Evolutionary conservation across 2,329 filamentous ascomycete species (phyloP).

Genomic region (Sporothrix dimorphospora): DNA sequence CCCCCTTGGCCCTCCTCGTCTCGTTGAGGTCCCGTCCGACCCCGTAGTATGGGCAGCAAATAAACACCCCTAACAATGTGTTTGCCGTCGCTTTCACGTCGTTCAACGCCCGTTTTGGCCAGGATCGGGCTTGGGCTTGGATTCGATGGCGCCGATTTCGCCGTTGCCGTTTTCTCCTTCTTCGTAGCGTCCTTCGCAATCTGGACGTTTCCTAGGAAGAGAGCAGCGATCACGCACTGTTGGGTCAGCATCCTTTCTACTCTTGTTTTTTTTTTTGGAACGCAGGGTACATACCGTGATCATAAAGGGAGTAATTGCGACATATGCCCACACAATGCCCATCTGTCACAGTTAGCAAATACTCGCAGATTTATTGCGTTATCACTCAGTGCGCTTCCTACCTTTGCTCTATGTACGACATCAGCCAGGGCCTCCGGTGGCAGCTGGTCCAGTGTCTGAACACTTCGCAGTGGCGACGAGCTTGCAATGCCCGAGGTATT

Average conservation of each 20-base stretch:
- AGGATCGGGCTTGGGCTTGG: not conserved
- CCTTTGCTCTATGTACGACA: constrained; percentile 50
- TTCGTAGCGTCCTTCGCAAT: constrained; percentile 34
- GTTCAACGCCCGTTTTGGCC: not conserved
- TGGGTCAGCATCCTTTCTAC: not conserved
- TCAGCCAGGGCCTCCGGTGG: constrained; percentile 42
- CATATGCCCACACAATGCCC: constrained; percentile 68
- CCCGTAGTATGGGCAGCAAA: not conserved
- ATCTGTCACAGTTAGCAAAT: constrained; percentile 28
- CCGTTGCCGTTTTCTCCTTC: not conserved
- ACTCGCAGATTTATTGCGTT: not conserved
- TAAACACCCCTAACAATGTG: not conserved
- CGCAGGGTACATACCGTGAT: constrained; percentile 41
- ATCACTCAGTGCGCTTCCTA: not conserved
- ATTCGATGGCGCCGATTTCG: not conserved
- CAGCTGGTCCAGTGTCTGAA: constrained; percentile 44
- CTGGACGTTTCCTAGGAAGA: constrained; percentile 43
- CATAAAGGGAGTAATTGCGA: constrained; percentile 64
- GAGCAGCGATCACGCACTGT: constrained; percentile 38
- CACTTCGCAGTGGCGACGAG: constrained; percentile 39
- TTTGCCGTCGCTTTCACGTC: not conserved
- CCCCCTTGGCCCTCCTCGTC: not conserved
- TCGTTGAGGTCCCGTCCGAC: not conserved
- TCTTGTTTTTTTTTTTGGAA: not conserved
- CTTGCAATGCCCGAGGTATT: constrained; percentile 48